phyloP scores from a whole-genome alignment of 371 early-diverging fungal species.

The Lichtheimia ramosa region DNA sequence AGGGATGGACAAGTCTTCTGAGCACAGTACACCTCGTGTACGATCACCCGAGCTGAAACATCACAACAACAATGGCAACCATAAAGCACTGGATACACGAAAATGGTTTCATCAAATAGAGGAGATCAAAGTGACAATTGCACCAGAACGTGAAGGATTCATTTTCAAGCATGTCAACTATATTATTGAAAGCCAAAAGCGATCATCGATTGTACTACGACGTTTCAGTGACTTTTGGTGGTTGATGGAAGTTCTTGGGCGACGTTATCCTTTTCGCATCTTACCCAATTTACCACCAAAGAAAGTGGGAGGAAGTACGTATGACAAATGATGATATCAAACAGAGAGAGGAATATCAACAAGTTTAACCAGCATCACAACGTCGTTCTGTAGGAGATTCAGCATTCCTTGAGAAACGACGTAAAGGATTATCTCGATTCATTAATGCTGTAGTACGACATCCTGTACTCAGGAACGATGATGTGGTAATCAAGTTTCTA shows the following conservation, averaged over 20 bases:
- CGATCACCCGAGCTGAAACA: neutral
- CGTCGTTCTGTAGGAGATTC: constrained; percentile 50
- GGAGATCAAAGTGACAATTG: constrained; percentile 58
- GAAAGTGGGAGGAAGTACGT: constrained; percentile 47
- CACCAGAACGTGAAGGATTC: constrained; percentile 69
- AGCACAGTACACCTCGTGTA: neutral
- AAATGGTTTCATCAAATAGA: constrained; percentile 60
- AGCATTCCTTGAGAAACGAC: constrained; percentile 73
- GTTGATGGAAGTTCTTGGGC: constrained; percentile 35
- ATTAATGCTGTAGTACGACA: constrained; percentile 77
- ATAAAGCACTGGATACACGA: neutral
- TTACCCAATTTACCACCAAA: constrained; percentile 50
- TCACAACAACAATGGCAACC: neutral
- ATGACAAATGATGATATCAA: constrained; percentile 48
- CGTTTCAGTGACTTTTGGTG: constrained; percentile 53
- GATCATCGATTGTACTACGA: constrained; percentile 42
- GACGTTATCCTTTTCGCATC: constrained; percentile 43
- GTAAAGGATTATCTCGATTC: constrained; percentile 75
- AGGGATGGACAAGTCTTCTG: constrained; percentile 6
- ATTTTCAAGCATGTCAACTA: constrained; percentile 55
- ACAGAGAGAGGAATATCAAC: constrained; percentile 65
- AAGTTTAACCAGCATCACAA: constrained; percentile 5
- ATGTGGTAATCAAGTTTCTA: constrained; percentile 62
- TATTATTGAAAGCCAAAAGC: constrained; percentile 44
- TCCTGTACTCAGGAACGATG: constrained; percentile 70